phyloP scores from a whole-genome alignment of 129 eudicot genomes.

The Arctium lappa region DNA sequence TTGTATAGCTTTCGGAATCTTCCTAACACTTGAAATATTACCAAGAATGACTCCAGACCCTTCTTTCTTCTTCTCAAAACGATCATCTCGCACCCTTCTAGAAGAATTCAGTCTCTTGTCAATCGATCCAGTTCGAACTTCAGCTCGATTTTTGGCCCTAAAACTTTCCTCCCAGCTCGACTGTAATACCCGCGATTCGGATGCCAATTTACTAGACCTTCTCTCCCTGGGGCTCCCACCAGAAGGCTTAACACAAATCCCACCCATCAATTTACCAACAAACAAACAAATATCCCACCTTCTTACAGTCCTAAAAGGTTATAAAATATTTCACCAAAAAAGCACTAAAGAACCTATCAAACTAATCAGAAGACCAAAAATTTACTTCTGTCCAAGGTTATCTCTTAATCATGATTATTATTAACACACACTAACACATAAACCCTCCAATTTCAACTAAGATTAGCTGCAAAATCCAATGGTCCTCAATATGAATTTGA shows the following conservation, averaged over 20 bases:
- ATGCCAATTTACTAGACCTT: slow-evolving; percentile 39
- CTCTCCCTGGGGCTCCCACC: slow-evolving; percentile 46
- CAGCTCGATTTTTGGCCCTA: slow-evolving; percentile 46
- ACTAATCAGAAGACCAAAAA: background rate
- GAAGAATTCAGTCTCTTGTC: slow-evolving; percentile 52
- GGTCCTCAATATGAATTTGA: background rate
- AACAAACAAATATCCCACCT: background rate
- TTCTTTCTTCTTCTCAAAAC: slow-evolving; percentile 42
- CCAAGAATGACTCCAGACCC: slow-evolving; percentile 28
- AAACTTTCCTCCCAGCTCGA: slow-evolving; percentile 54
- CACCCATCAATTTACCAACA: slow-evolving; percentile 51
- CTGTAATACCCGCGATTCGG: slow-evolving; percentile 36
- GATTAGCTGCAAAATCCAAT: background rate
- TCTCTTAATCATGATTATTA: background rate
- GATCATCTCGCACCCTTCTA: slow-evolving; percentile 54
- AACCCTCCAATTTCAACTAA: background rate
- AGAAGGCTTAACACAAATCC: slow-evolving; percentile 63
- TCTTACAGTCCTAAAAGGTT: background rate
- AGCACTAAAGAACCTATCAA: background rate
- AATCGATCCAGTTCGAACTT: slow-evolving; percentile 45
- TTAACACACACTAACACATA: background rate
- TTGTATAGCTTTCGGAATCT: slow-evolving; percentile 48
- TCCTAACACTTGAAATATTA: slow-evolving; percentile 30
- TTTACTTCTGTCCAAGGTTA: background rate
- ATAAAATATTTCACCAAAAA: background rate